Evolutionary conservation across 495 filamentous ascomycete genomes (phyloP).

Genomic region (Aspergillus mulundensis): DNA sequence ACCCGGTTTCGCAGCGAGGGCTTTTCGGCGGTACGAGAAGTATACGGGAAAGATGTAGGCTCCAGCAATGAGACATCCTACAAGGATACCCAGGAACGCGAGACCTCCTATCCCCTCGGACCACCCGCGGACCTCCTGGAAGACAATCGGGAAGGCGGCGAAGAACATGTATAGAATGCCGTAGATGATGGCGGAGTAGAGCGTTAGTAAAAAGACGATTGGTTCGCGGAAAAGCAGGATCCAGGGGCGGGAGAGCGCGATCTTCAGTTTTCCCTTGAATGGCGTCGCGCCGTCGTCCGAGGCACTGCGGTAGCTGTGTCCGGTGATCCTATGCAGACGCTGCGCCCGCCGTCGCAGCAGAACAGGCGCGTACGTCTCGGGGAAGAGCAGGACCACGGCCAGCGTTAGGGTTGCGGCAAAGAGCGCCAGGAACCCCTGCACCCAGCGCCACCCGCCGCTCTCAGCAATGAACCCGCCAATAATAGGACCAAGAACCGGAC

Average conservation of each 20-base stretch:
- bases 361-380: constrained; percentile 60
- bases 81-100: constrained; percentile 72
- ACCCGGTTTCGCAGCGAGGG: background rate
- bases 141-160: constrained; percentile 76
- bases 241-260: constrained; percentile 47
- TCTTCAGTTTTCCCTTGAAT: constrained; percentile 13
- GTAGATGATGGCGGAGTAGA: constrained; percentile 73
- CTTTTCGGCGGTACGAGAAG: constrained; percentile 45
- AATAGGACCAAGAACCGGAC: constrained; percentile 58
- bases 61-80: constrained; percentile 62
- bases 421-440: constrained; percentile 58
- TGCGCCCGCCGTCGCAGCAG: constrained; percentile 50
- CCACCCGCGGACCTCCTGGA: constrained; percentile 69
- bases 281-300: background rate
- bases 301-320: constrained; percentile 20
- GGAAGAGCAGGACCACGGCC: constrained; percentile 45
- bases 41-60: constrained; percentile 47
- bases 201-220: constrained; percentile 59
- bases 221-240: constrained; percentile 48
- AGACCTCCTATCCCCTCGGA: constrained; percentile 66
- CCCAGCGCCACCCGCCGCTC: constrained; percentile 19
- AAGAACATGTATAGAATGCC: constrained; percentile 81
- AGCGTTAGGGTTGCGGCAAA: constrained; percentile 56
- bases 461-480: constrained; percentile 53
- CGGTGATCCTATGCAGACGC: constrained; percentile 45